Conservation (phyloP, 768 basidiomycete genomes). For the Auricularia sp. region DNA sequence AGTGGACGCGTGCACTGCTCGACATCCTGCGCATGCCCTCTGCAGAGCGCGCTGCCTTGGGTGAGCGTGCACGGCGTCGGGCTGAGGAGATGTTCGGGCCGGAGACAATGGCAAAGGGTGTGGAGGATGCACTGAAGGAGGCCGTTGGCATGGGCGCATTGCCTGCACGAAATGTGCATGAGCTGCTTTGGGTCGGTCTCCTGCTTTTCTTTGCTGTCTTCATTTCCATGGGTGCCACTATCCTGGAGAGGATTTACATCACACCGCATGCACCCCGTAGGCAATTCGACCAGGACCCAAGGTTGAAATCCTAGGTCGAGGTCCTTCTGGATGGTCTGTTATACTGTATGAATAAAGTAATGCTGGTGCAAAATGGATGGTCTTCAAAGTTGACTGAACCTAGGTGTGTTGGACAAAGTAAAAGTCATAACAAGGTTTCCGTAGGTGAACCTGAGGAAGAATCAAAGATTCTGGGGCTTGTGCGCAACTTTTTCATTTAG, state of each 20-base stretch:
- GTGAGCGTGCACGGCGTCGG: slow-evolving; percentile 45
- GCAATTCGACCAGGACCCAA: no score
- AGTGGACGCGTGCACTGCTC: slow-evolving; percentile 62
- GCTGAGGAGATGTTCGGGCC: slow-evolving; percentile 64
- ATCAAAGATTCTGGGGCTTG: no score
- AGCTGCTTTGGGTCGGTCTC: neutral
- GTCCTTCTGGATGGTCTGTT: no score
- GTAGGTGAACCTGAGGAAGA: no score
- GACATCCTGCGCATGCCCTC: slow-evolving; percentile 42
- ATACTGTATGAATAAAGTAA: no score
- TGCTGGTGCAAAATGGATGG: no score
- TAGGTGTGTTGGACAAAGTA: no score
- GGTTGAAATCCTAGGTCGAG: no score
- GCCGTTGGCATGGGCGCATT: slow-evolving; percentile 48
- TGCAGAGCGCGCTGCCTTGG: slow-evolving; percentile 39
- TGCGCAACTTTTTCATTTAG: no score
- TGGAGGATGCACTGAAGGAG: slow-evolving; percentile 47
- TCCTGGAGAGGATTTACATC: neutral
- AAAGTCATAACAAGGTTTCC: no score
- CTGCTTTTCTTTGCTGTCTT: neutral
- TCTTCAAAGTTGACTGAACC: no score
- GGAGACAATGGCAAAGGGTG: slow-evolving; percentile 55
- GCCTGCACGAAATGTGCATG: neutral
- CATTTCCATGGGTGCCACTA: neutral
- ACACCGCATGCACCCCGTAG: neutral